phyloP scores from a whole-genome alignment of 129 eudicot species.

The carrot (Daucus carota) region DH1_v3.0 NC_030381.2:49273001-49273500 shows the following conservation, averaged over 20 bases:
- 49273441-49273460: background rate
- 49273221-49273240: constrained; percentile 33
- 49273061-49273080: constrained; percentile 41
- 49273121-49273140: constrained; percentile 27
- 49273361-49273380: background rate
- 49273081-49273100: constrained; percentile 58
- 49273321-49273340: background rate
- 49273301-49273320: background rate
- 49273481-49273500: background rate
- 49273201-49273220: constrained; percentile 41
- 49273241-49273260: background rate
- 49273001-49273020: constrained; percentile 49
- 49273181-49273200: constrained; percentile 38
- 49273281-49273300: no score
- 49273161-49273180: constrained; percentile 63
- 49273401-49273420: background rate
- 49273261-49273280: background rate
- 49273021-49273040: constrained; percentile 45
- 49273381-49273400: background rate
- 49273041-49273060: constrained; percentile 23
- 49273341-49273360: background rate
- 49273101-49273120: constrained; percentile 55
- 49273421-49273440: background rate
- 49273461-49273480: background rate
- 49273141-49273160: constrained; percentile 68